Evolutionary conservation across 1,284 basidiomycete species (phyloP), one percentile per base, ranked within the genome.

Genomic region (Microbotryomycetes sp.): DNA sequence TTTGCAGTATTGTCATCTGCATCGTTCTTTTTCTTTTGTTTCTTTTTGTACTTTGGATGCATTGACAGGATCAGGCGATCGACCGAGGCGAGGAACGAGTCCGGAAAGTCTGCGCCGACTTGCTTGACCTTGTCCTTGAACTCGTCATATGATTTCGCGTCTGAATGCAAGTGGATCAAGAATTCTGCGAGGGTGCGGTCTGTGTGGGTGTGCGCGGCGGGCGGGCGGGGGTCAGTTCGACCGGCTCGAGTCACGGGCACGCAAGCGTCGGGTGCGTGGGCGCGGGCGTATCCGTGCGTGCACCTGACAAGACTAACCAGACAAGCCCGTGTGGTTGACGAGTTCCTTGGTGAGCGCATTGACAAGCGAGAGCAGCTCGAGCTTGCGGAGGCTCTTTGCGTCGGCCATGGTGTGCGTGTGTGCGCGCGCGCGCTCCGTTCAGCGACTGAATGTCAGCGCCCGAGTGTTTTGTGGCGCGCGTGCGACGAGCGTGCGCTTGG

Each of bases 131-230:
- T 88, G 52, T 77, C 72, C 76, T 91, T 89, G 83, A 98, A 99
- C 59, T 85, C 82, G 15, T 78, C 76, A 50, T 90, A 79, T 62
- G 83, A 84, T 69, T 82, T 88, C 72, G 88, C 87, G 70, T 89
- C 79, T 68, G 90, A 88, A 77, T 98, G 94, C 56, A 97, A 82
- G 72, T 83, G 80, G 67, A 99, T 93, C 66, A 97, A 84, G 77
- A 96, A 99, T 78, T 98, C 93, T 27, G 94, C 91, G 35, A 94
- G 81, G 13, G 87, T 87, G 73, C 92, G 93, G 80, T 97, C 92
- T 74, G 87, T 69, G 59, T 75, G 70, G 54, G 72, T 73, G 52
- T 88, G 57, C 87, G 78, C 52, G 9, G 24, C 11, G 54, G 21
- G 57, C n/a, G 55, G 54, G 45, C 13, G 18, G 35, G 11, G 46